phyloP scores from a whole-genome alignment of 2,329 filamentous ascomycete genomes.

The Periconia digitata region DNA sequence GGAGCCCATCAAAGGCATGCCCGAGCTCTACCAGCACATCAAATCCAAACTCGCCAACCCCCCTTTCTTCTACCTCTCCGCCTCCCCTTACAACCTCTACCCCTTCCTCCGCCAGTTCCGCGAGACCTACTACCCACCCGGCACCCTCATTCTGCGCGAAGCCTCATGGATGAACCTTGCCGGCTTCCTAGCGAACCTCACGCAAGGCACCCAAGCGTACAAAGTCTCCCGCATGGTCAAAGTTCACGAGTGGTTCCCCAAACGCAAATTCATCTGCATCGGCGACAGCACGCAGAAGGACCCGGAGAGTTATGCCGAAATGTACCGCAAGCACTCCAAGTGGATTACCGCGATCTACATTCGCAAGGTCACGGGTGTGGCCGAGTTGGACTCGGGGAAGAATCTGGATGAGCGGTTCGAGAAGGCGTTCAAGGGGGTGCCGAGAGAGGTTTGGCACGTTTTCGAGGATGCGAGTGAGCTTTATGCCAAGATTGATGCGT shows the following conservation, averaged over 20 bases:
- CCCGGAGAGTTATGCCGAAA: constrained; percentile 84
- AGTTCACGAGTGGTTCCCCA: constrained; percentile 77
- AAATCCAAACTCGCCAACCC: constrained; percentile 59
- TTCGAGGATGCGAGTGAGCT: constrained; percentile 77
- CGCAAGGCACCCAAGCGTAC: constrained; percentile 79
- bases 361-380: constrained; percentile 76
- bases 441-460: constrained; percentile 72
- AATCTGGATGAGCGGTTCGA: constrained; percentile 71
- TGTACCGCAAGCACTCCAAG: constrained; percentile 66
- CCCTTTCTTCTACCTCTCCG: constrained; percentile 90
- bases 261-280: constrained; percentile 76
- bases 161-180: constrained; percentile 82
- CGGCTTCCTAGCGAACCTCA: constrained; percentile 77
- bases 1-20: constrained; percentile 75
- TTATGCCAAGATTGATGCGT: constrained; percentile 41
- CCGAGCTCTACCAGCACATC: constrained; percentile 74
- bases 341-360: constrained; percentile 88
- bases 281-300: constrained; percentile 92
- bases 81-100: constrained; percentile 93
- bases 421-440: constrained; percentile 76
- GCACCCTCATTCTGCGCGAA: constrained; percentile 82
- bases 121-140: constrained; percentile 68
- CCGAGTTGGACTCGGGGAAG: constrained; percentile 73
- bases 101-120: constrained; percentile 80
- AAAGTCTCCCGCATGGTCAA: constrained; percentile 80